A percentile compares a stretch with the other conserved stretches of the same genome.
phyloP scores from a whole-genome alignment of 1,139 yeast genomes.

The Protomyces gravidus region DNA sequence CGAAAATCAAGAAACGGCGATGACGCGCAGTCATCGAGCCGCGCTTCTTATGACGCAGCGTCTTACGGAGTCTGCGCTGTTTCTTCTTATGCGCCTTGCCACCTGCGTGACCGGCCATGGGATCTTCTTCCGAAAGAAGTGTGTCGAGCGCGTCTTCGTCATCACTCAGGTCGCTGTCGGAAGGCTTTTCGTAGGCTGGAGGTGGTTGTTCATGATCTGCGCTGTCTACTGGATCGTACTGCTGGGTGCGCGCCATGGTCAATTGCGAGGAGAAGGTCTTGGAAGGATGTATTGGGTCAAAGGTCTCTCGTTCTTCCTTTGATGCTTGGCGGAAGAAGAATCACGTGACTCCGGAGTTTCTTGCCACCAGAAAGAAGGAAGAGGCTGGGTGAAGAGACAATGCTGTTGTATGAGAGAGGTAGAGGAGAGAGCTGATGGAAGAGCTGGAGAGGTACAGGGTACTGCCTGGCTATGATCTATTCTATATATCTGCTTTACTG shows the following conservation, averaged over 20 bases:
- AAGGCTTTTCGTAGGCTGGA: not conserved
- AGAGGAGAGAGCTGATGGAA: not conserved
- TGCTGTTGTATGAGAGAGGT: too few species aligned
- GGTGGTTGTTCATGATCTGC: too few species aligned
- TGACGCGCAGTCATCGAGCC: not conserved
- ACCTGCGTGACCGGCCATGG: not conserved
- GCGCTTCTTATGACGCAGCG: not conserved
- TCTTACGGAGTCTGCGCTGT: not conserved
- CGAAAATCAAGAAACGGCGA: not conserved
- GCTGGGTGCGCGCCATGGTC: not conserved
- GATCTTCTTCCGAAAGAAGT: not conserved
- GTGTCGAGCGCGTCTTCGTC: not conserved
- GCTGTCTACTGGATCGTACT: not conserved
- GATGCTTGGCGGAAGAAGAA: not conserved
- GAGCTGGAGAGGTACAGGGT: slow-evolving; percentile 6
- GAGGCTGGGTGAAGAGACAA: too few species aligned
- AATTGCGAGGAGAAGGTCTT: too few species aligned
- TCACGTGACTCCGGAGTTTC: not conserved
- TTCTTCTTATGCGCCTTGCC: not conserved
- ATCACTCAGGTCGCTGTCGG: not conserved
- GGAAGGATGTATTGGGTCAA: too few species aligned
- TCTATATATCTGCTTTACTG: slow-evolving; percentile 31
- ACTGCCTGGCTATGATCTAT: slow-evolving; percentile 3
- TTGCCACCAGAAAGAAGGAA: not conserved
- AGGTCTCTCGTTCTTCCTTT: too few species aligned